Conservation (phyloP, 768 basidiomycete genomes). For the Trametes cingulata region DNA sequence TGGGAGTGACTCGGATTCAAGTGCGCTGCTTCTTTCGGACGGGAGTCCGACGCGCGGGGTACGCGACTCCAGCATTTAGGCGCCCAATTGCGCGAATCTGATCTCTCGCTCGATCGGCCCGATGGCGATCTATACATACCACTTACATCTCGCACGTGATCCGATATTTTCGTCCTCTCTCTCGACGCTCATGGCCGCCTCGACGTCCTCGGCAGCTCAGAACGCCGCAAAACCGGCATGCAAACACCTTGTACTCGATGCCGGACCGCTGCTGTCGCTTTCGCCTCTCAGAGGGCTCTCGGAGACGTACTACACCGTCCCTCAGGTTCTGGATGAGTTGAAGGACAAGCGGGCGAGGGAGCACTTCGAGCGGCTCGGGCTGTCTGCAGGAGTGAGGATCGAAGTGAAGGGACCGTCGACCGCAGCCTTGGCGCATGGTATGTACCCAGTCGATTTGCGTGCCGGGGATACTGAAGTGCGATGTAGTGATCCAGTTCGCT, state of each 20-base stretch:
- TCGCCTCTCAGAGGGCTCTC: constrained; percentile 90
- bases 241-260: constrained; percentile 87
- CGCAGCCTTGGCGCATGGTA: constrained; percentile 65
- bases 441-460: constrained; percentile 20
- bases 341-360: constrained; percentile 86
- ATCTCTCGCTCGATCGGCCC: constrained; percentile 7
- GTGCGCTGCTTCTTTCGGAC: constrained; percentile 3
- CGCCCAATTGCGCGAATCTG: neutral
- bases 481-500: constrained; percentile 81
- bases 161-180: constrained; percentile 21
- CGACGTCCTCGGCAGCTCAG: constrained; percentile 17
- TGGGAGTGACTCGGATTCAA: constrained; percentile 4
- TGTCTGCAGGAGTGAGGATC: constrained; percentile 76
- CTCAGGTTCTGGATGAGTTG: constrained; percentile 87
- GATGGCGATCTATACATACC: constrained; percentile 14
- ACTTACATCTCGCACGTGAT: constrained; percentile 23
- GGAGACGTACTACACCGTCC: constrained; percentile 81
- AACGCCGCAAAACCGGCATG: constrained; percentile 46
- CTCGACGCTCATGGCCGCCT: constrained; percentile 22
- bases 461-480: constrained; percentile 18
- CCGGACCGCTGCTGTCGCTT: constrained; percentile 87
- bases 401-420: constrained; percentile 70
- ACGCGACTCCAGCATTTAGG: neutral
- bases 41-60: constrained; percentile 6
- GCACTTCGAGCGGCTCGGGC: constrained; percentile 77